Conservation (phyloP, 169 alveolate genomes). For the Cryptosporidium felis region DNA sequence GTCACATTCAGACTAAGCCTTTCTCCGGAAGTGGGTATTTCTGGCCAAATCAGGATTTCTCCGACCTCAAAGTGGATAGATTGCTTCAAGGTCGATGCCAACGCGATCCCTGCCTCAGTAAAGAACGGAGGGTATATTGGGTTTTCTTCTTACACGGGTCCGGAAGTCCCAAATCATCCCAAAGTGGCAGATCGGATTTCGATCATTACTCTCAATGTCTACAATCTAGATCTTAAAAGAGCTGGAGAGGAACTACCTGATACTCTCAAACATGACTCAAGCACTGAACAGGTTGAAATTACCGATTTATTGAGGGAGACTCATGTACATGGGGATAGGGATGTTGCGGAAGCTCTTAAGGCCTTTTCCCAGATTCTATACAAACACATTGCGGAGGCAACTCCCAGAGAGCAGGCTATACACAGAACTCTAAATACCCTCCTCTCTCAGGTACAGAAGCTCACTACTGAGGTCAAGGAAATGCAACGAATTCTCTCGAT, state of each 20-base stretch:
- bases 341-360: conserved; percentile 72
- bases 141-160: conserved; percentile 72
- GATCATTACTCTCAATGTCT: conserved; percentile 40
- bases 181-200: conserved; percentile 61
- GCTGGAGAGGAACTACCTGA: conserved; percentile 73
- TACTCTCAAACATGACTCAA: conserved; percentile 34
- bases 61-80: conserved; percentile 74
- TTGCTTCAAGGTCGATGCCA: conserved; percentile 71
- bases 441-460: conserved; percentile 66
- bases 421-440: conserved; percentile 72
- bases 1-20: conserved; percentile 72
- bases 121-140: conserved; percentile 75
- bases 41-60: conserved; percentile 73
- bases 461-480: conserved; percentile 72
- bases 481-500: conserved; percentile 57
- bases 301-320: conserved; percentile 65
- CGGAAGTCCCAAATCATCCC: conserved; percentile 3
- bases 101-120: conserved; percentile 46
- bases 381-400: conserved; percentile 75
- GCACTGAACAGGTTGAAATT: conserved; percentile 27
- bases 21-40: conserved; percentile 73
- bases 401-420: conserved; percentile 75
- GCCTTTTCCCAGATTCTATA: conserved; percentile 71
- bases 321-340: conserved; percentile 71
- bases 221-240: conserved; percentile 73